Conservation (phyloP, 352 stramenopile genomes). For the Globisporangium splendens region DNA sequence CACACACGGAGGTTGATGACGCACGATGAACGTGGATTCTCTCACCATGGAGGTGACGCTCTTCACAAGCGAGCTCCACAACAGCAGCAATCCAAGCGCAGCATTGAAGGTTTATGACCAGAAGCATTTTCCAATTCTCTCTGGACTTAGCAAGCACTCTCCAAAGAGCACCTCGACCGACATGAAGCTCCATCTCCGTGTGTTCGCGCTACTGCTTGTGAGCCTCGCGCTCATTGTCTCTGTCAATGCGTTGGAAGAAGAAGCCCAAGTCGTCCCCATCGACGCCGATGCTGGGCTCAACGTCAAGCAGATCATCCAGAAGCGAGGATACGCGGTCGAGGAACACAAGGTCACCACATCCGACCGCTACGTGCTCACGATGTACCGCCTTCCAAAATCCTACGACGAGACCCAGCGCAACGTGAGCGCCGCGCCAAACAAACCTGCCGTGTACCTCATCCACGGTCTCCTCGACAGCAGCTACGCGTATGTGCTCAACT, state of each 20-base stretch:
- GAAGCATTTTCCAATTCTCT: too few relatives aligned
- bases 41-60: too few relatives aligned
- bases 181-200: too few relatives aligned
- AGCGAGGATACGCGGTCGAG: conserved; percentile 48
- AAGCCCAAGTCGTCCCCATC: background rate
- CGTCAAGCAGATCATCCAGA: conserved; percentile 13
- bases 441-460: conserved; percentile 47
- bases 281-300: conserved; percentile 16
- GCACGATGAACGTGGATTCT: too few relatives aligned
- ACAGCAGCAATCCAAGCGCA: too few relatives aligned
- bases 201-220: conserved; percentile 2
- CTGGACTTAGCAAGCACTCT: too few relatives aligned
- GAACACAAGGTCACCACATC: conserved; percentile 41
- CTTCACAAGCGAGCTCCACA: too few relatives aligned
- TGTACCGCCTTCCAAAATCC: conserved; percentile 49
- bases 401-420: conserved; percentile 35
- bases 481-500: conserved; percentile 58
- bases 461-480: conserved; percentile 55
- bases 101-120: too few relatives aligned
- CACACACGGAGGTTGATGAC: too few relatives aligned
- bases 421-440: conserved; percentile 21
- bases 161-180: too few relatives aligned
- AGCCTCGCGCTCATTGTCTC: background rate
- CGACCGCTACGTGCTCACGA: conserved; percentile 52
- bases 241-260: conserved; percentile 1